A percentile compares a stretch with the other conserved stretches of the same genome.
Conservation (phyloP, 2,329 filamentous ascomycete species). For the Colletotrichum sp. region DNA sequence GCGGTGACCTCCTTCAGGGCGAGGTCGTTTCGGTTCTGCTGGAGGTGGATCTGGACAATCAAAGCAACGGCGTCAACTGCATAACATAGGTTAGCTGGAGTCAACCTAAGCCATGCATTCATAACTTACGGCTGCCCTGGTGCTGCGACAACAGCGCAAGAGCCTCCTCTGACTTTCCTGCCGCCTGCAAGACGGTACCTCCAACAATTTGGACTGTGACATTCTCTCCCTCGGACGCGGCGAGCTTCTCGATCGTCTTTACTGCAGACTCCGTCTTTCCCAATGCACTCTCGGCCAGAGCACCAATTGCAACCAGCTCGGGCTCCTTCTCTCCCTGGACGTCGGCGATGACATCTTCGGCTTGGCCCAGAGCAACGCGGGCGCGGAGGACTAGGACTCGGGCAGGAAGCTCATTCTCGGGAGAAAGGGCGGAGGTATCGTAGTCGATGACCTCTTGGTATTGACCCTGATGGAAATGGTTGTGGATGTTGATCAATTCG, state of each 20-base stretch:
- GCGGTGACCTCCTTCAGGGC: constrained; percentile 87
- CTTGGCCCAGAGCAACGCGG: constrained; percentile 81
- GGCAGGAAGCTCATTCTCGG: constrained; percentile 78
- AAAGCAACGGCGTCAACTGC: constrained; percentile 79
- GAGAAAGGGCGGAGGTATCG: constrained; percentile 78
- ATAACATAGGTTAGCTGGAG: not conserved
- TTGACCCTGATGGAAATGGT: constrained; percentile 79
- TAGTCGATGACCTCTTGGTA: constrained; percentile 87
- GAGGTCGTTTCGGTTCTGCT: constrained; percentile 89
- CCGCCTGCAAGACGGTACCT: constrained; percentile 81
- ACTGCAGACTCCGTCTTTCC: constrained; percentile 69
- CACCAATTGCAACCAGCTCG: constrained; percentile 77
- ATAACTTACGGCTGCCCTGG: constrained; percentile 78
- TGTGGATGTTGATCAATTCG: constrained; percentile 75
- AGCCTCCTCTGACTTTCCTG: constrained; percentile 85
- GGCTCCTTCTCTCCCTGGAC: constrained; percentile 68
- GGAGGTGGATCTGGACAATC: constrained; percentile 89
- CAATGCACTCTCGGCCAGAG: constrained; percentile 70
- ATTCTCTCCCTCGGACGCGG: constrained; percentile 72
- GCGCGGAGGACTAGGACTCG: constrained; percentile 82
- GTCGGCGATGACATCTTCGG: constrained; percentile 73
- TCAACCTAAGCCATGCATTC: not conserved
- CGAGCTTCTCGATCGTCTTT: constrained; percentile 69
- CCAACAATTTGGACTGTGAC: constrained; percentile 79
- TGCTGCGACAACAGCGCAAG: constrained; percentile 80